phyloP scores from a whole-genome alignment of 129 eudicot genomes.

The Scalesia atractyloides region DNA sequence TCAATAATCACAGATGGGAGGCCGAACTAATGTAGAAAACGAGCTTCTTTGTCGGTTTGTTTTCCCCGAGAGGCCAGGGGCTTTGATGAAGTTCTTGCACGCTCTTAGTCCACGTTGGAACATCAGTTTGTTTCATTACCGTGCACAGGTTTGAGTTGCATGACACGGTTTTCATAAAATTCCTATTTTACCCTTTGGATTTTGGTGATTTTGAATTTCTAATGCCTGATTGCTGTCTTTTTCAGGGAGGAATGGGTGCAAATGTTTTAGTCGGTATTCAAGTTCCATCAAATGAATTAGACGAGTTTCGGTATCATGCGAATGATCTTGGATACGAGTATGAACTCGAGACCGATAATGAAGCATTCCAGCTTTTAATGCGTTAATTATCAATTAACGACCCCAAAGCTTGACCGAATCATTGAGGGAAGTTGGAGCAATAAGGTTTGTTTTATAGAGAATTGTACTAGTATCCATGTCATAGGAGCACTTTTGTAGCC shows the following conservation, averaged over 20 bases:
- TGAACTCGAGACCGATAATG: constrained; percentile 54
- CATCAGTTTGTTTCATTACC: constrained; percentile 93
- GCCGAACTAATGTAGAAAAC: constrained; percentile 67
- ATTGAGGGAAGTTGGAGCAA: not conserved
- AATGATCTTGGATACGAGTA: constrained; percentile 74
- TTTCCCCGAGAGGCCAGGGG: constrained; percentile 95
- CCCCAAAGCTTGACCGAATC: not conserved
- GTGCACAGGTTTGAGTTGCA: constrained; percentile 82
- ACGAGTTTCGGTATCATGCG: constrained; percentile 69
- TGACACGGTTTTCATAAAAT: constrained; percentile 22
- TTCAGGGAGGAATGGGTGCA: constrained; percentile 90
- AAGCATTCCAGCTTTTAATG: constrained; percentile 70
- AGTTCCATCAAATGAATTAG: constrained; percentile 56
- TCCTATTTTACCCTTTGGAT: not conserved
- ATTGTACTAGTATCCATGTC: not conserved
- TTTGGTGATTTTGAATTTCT: constrained; percentile 7
- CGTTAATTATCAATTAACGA: constrained; percentile 42
- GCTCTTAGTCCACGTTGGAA: constrained; percentile 95
- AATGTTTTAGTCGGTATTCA: constrained; percentile 95
- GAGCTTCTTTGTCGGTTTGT: constrained; percentile 90
- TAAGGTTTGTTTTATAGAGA: not conserved
- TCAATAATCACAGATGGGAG: constrained; percentile 82
- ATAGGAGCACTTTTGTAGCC: not conserved
- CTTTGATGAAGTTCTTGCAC: constrained; percentile 87
- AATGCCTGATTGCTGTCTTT: constrained; percentile 23